These are phyloP conservation scores for Leccinum truebloodii DNA, from an alignment of 768 basidiomycete species.

Conservation along the genomic window DNA sequence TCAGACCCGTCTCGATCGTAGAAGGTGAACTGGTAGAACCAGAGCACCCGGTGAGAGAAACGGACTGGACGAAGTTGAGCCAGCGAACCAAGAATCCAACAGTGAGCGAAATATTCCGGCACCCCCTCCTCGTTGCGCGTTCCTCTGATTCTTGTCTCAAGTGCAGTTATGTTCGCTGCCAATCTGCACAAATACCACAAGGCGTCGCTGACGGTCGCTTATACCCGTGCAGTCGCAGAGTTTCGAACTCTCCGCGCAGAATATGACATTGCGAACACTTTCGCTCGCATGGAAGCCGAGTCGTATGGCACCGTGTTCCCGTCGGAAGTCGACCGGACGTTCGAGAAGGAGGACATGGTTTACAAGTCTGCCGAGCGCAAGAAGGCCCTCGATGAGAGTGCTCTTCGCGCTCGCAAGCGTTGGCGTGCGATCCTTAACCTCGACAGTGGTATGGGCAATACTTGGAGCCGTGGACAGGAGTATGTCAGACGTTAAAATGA, in stretches of 20 bases:
- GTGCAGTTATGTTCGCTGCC: conserved; percentile 77
- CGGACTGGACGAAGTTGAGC: conserved; percentile 73
- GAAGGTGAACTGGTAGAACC: conserved; percentile 64
- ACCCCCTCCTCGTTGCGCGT: background rate
- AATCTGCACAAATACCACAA: conserved; percentile 70
- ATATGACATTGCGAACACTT: conserved; percentile 71
- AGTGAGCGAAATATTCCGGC: conserved; percentile 48
- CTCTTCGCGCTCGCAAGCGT: conserved; percentile 65
- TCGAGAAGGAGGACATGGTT: conserved; percentile 60
- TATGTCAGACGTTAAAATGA: conserved; percentile 74
- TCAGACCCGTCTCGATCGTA: conserved; percentile 74
- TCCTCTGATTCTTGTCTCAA: conserved; percentile 35
- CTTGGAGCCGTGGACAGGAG: conserved; percentile 77
- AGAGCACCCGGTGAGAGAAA: conserved; percentile 56
- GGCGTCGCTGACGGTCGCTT: conserved; percentile 74
- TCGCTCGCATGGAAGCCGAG: conserved; percentile 82
- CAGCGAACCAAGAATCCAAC: conserved; percentile 83
- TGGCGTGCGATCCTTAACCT: conserved; percentile 70
- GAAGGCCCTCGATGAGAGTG: conserved; percentile 58
- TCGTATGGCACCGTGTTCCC: conserved; percentile 68
- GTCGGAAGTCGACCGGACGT: conserved; percentile 60
- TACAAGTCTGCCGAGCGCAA: conserved; percentile 60
- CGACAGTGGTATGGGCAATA: conserved; percentile 38
- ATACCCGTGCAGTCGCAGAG: conserved; percentile 75
- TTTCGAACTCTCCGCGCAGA: conserved; percentile 88